phyloP scores from a whole-genome alignment of 331 rosid species.

The Cydonia oblonga region DNA sequence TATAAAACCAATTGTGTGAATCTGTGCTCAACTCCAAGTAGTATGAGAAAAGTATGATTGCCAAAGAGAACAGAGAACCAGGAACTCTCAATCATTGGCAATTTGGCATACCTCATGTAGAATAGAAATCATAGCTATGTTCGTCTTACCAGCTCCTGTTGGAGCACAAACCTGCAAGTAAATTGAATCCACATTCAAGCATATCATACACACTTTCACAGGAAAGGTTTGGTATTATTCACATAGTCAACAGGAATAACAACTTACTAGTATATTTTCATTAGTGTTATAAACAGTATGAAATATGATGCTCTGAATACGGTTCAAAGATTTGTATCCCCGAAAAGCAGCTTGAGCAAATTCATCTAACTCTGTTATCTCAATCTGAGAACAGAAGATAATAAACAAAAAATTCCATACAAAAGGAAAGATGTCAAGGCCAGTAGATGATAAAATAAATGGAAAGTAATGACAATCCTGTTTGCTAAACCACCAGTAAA shows the following conservation, averaged over 20 bases:
- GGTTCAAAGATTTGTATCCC: conserved; percentile 81
- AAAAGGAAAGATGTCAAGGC: conserved; percentile 10
- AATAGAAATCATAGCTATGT: conserved; percentile 93
- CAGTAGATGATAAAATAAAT: background rate
- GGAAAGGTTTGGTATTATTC: background rate
- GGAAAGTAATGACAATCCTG: conserved; percentile 9
- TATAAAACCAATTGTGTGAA: background rate
- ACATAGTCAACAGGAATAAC: conserved; percentile 4
- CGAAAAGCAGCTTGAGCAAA: conserved; percentile 98
- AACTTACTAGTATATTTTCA: conserved; percentile 85
- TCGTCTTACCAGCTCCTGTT: conserved; percentile 97
- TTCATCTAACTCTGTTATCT: conserved; percentile 77
- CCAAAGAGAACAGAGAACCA: background rate
- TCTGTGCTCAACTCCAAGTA: background rate
- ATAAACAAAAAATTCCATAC: conserved; percentile 3
- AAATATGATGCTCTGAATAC: conserved; percentile 86
- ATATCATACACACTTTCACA: conserved; percentile 1
- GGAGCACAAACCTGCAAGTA: conserved; percentile 92
- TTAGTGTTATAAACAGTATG: conserved; percentile 78
- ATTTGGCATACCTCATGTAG: conserved; percentile 68
- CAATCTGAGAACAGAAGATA: conserved; percentile 51
- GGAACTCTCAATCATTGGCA: conserved; percentile 3
- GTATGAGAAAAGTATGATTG: background rate
- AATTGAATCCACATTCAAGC: conserved; percentile 14
- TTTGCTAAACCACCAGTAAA: background rate